A percentile compares a stretch with the other conserved stretches of the same genome.
Evolutionary conservation across 2,329 filamentous ascomycete species (phyloP).

Genomic region (Pseudogymnoascus destructans): DNA sequence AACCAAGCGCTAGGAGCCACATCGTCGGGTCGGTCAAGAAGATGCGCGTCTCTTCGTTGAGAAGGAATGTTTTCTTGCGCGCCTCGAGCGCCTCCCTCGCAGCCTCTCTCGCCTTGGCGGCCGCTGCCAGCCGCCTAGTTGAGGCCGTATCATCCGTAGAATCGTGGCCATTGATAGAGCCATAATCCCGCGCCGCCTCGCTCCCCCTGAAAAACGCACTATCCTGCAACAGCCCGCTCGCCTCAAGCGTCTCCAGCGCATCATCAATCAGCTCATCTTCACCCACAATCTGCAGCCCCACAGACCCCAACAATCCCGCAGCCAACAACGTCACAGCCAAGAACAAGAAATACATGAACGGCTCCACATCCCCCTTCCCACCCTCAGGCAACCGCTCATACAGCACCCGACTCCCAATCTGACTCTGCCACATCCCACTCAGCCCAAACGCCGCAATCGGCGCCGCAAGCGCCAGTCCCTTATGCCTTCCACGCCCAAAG

Average conservation of each 20-base stretch:
- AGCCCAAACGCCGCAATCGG: slow-evolving; percentile 89
- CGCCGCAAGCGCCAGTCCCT: slow-evolving; percentile 75
- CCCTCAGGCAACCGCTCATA: slow-evolving; percentile 56
- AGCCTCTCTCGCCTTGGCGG: slow-evolving; percentile 18
- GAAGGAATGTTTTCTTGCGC: slow-evolving; percentile 74
- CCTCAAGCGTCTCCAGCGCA: slow-evolving; percentile 79
- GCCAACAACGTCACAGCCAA: slow-evolving; percentile 56
- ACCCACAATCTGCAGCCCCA: slow-evolving; percentile 66
- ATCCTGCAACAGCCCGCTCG: slow-evolving; percentile 68
- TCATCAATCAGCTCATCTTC: slow-evolving; percentile 82
- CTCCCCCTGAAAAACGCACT: slow-evolving; percentile 52
- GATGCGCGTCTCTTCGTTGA: slow-evolving; percentile 78
- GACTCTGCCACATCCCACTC: slow-evolving; percentile 92
- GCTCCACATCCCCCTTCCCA: slow-evolving; percentile 49
- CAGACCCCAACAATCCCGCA: slow-evolving; percentile 60
- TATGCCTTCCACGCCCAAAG: slow-evolving; percentile 77
- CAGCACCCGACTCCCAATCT: slow-evolving; percentile 67
- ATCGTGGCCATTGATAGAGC: slow-evolving; percentile 34
- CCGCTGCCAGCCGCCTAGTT: slow-evolving; percentile 13
- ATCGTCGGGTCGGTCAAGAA: slow-evolving; percentile 85
- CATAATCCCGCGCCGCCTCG: slow-evolving; percentile 34
- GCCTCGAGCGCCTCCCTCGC: slow-evolving; percentile 34
- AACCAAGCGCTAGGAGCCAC: slow-evolving; percentile 86
- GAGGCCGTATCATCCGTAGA: slow-evolving; percentile 34
- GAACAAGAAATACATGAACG: slow-evolving; percentile 82